Conservation (phyloP, 495 filamentous ascomycete species). For the Talaromyces borbonicus region DNA sequence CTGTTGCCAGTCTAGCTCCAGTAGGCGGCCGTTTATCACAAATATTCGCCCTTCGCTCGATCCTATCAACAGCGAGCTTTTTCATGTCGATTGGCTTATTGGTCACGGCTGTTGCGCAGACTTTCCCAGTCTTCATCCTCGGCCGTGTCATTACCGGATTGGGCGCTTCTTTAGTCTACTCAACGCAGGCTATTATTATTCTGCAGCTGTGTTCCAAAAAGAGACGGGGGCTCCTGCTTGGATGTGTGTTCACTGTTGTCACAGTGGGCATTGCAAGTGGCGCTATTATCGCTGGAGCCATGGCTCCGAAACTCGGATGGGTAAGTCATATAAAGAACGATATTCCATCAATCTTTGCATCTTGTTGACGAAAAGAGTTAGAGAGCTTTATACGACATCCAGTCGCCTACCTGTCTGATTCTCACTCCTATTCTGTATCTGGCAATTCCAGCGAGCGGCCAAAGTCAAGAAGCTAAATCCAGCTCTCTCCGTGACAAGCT, state of each 20-base stretch:
- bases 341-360: background rate
- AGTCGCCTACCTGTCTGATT: conserved; percentile 47
- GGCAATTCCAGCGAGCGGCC: conserved; percentile 40
- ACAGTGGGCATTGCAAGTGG: conserved; percentile 62
- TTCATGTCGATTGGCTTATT: conserved; percentile 52
- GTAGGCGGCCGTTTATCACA: conserved; percentile 55
- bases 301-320: conserved; percentile 56
- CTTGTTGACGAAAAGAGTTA: conserved; percentile 15
- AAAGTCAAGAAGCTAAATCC: conserved; percentile 16
- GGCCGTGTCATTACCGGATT: conserved; percentile 55
- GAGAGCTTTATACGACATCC: conserved; percentile 59
- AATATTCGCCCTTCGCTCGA: conserved; percentile 55
- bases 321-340: conserved; percentile 44
- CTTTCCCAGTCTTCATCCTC: conserved; percentile 50
- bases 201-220: conserved; percentile 55
- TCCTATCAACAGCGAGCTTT: conserved; percentile 45
- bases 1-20: conserved; percentile 55
- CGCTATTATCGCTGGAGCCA: conserved; percentile 56
- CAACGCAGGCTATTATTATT: conserved; percentile 56
- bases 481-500: conserved; percentile 37
- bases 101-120: conserved; percentile 47
- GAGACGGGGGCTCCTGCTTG: conserved; percentile 58
- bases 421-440: conserved; percentile 49
- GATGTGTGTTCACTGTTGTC: conserved; percentile 54
- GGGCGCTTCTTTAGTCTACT: conserved; percentile 58